These are phyloP conservation scores for Rhizopogon roseolus DNA, from an alignment of 768 basidiomycete genomes.

Conservation along the genomic window DNA sequence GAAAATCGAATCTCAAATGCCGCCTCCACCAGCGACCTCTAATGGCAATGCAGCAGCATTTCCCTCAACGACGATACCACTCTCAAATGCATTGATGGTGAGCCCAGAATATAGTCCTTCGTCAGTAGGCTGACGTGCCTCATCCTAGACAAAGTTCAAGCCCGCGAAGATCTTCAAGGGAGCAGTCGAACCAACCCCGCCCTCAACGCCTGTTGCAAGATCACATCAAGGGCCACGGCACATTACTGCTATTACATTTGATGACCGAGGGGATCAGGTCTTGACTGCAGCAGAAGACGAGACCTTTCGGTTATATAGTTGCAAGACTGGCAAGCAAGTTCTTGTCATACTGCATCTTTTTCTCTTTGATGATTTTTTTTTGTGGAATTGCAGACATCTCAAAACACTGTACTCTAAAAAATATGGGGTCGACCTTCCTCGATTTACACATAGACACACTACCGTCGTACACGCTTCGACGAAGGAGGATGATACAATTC, in stretches of 20 bases:
- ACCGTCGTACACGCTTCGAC: slow-evolving; percentile 89
- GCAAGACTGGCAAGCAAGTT: slow-evolving; percentile 91
- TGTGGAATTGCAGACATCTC: slow-evolving; percentile 51
- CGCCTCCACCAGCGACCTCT: slow-evolving; percentile 35
- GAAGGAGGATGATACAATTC: slow-evolving; percentile 90
- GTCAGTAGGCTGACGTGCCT: not conserved
- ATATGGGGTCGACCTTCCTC: slow-evolving; percentile 91
- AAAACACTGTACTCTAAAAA: slow-evolving; percentile 91
- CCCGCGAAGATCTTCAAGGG: slow-evolving; percentile 86
- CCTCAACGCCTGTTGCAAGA: slow-evolving; percentile 38
- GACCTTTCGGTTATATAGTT: slow-evolving; percentile 83
- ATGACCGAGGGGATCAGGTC: slow-evolving; percentile 82
- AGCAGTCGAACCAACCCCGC: slow-evolving; percentile 60
- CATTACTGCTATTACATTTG: slow-evolving; percentile 87
- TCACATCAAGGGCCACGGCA: slow-evolving; percentile 51
- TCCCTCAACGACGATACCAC: slow-evolving; percentile 31
- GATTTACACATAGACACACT: slow-evolving; percentile 89
- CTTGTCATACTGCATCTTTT: slow-evolving; percentile 13
- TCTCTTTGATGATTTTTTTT: slow-evolving; percentile 16
- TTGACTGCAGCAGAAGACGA: slow-evolving; percentile 92
- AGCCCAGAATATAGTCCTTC: not conserved
- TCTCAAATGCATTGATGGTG: slow-evolving; percentile 53
- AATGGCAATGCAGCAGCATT: slow-evolving; percentile 28
- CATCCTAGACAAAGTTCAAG: slow-evolving; percentile 64
- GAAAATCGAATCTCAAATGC: slow-evolving; percentile 19